A percentile compares a stretch with the other conserved stretches of the same genome.
Conservation (phyloP, 2,329 filamentous ascomycete species). For the Xylariaceae sp. region DNA sequence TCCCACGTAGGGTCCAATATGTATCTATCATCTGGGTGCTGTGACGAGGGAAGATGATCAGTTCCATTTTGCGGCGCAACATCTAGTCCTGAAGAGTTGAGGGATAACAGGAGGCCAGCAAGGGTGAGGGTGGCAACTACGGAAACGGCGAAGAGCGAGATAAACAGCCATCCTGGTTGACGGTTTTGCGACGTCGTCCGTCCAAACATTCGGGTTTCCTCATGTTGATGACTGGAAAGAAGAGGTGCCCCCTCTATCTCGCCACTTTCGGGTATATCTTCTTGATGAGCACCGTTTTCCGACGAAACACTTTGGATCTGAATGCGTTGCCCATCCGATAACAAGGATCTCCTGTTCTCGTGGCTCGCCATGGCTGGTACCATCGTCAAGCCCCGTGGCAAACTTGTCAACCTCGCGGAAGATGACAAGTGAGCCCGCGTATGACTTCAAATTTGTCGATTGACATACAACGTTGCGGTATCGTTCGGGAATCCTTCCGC, state of each 20-base stretch:
- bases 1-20: conserved; percentile 65
- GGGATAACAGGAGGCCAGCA: conserved; percentile 25
- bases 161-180: conserved; percentile 16
- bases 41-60: not conserved
- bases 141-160: conserved; percentile 8
- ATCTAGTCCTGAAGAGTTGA: conserved; percentile 9
- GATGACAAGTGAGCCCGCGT: not conserved
- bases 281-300: not conserved
- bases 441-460: not conserved
- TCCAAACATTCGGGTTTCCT: not conserved
- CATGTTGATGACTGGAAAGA: not conserved
- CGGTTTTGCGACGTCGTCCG: not conserved
- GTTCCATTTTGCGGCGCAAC: not conserved
- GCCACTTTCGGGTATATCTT: not conserved
- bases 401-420: not conserved
- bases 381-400: not conserved
- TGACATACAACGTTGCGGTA: not conserved
- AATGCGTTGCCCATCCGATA: not conserved
- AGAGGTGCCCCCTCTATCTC: conserved; percentile 4
- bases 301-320: not conserved
- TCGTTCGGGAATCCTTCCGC: not conserved
- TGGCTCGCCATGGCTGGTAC: conserved; percentile 6
- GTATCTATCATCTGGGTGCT: conserved; percentile 53
- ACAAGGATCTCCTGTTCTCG: conserved; percentile 1
- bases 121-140: conserved; percentile 15